Evolutionary conservation across 495 filamentous ascomycete genomes (phyloP).

Genomic region (Talaromyces wortmannii): DNA sequence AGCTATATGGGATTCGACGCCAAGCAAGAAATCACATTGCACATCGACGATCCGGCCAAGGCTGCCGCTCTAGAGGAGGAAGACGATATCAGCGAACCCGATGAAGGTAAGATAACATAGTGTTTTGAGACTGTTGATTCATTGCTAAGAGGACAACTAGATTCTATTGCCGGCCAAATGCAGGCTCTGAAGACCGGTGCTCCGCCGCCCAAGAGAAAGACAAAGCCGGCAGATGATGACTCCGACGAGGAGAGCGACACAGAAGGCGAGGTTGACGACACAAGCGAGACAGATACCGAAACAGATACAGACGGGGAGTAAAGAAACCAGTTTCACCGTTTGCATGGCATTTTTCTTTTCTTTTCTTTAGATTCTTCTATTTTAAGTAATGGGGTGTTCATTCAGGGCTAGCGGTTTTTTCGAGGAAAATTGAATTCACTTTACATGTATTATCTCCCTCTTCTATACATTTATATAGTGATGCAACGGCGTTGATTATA

Average conservation of each 20-base stretch:
- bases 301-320: conserved; percentile 55
- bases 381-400: background rate
- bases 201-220: conserved; percentile 45
- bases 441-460: background rate
- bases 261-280: conserved; percentile 71
- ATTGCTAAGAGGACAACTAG: conserved; percentile 33
- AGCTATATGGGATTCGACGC: conserved; percentile 90
- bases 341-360: conserved; percentile 10
- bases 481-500: background rate
- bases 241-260: conserved; percentile 79
- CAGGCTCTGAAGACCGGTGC: conserved; percentile 71
- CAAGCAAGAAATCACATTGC: conserved; percentile 78
- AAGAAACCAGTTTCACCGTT: conserved; percentile 8
- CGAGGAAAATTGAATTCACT: background rate
- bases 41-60: conserved; percentile 86
- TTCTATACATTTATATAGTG: background rate
- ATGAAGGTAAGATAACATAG: conserved; percentile 67
- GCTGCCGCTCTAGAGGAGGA: conserved; percentile 66
- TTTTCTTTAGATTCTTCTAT: background rate
- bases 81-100: conserved; percentile 95
- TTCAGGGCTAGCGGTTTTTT: background rate
- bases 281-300: conserved; percentile 75
- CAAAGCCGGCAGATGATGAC: conserved; percentile 50
- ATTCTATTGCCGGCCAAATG: conserved; percentile 95
- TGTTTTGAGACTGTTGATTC: background rate